Conservation (phyloP, 176 grass and related monocot species). For the Eleusine coracana region DNA sequence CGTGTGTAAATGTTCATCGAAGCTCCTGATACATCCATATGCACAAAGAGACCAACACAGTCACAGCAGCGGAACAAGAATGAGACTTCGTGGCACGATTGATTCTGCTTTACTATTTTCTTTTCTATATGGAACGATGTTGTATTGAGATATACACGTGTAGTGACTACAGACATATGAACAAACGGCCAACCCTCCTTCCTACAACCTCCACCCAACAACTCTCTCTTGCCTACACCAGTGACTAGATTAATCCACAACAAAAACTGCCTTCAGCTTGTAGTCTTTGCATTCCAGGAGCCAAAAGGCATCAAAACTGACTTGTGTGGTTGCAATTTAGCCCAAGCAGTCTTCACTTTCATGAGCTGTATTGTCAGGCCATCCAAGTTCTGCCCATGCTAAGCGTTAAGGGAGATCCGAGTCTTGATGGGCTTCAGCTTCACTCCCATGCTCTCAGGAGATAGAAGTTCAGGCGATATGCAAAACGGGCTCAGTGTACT, state of each 20-base stretch:
- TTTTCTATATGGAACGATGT: constrained; percentile 42
- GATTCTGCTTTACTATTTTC: constrained; percentile 44
- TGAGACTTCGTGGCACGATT: neutral
- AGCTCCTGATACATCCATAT: neutral
- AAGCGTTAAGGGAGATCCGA: constrained; percentile 57
- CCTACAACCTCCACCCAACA: constrained; percentile 26
- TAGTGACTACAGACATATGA: constrained; percentile 64
- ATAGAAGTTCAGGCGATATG: constrained; percentile 89
- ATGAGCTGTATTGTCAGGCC: constrained; percentile 34
- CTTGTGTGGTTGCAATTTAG: constrained; percentile 27
- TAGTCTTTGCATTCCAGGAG: constrained; percentile 9
- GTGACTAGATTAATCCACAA: constrained; percentile 57
- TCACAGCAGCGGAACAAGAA: neutral
- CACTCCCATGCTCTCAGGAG: constrained; percentile 97
- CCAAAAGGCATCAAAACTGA: constrained; percentile 45
- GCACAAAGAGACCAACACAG: neutral
- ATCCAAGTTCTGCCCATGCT: constrained; percentile 15
- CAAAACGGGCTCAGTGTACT: constrained; percentile 75
- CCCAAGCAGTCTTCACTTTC: constrained; percentile 42
- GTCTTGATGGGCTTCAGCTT: constrained; percentile 99
- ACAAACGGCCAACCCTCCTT: constrained; percentile 34
- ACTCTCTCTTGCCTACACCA: constrained; percentile 5
- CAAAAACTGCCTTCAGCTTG: constrained; percentile 55
- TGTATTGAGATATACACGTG: constrained; percentile 58
- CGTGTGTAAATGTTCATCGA: neutral